Evolutionary conservation across 441 rosid genomes (phyloP), one percentile per base, ranked within the genome.

Genomic region (Bruguiera hainesii): DNA sequence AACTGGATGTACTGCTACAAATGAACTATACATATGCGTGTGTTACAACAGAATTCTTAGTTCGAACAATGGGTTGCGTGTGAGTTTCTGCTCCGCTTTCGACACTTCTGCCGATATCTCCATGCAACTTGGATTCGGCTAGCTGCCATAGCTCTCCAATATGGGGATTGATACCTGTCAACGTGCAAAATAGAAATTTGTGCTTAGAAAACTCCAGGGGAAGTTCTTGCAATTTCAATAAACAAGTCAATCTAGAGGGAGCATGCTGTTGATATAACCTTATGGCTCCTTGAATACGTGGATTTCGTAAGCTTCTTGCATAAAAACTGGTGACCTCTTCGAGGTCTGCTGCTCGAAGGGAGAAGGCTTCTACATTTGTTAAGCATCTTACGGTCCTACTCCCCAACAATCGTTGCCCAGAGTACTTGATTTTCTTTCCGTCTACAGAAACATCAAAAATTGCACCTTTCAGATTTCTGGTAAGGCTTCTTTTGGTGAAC

Each of bases 351-450:
- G 86, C 96, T 56, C 82, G 77, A 66, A 91, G 91, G 31, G 93
- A 85, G 77, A 93, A 93, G 33, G 97, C 95, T 82, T 89, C 97
- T 26, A 91, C 96, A 51, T 93, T 86, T 52, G 88, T 79, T 75
- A 87, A 61, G 57, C 97, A 90, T 74, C 56, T 79, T 2, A 93
- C 96, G 1, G 35, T 80, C 78, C 97, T 82, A 73, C 71, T 77
- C 79, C 96, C 82, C 20, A 71, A 60, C 75, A 85, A 71, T 15
- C 89, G 77, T 60, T 80, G 84, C 31, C 89, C 82, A 5, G 81
- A 70, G 51, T 70, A 37, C 79, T 69, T 81, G 37, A 78, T 80
- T 73, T 75, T 85, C 71, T 76, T 83, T 53, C 80, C 83, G 69
- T 89, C 98, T 90, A 79, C 59, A 78, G 35, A 60, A 65, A 23